Conservation (phyloP, 768 basidiomycete genomes). For the Floccularia luteovirens region DNA sequence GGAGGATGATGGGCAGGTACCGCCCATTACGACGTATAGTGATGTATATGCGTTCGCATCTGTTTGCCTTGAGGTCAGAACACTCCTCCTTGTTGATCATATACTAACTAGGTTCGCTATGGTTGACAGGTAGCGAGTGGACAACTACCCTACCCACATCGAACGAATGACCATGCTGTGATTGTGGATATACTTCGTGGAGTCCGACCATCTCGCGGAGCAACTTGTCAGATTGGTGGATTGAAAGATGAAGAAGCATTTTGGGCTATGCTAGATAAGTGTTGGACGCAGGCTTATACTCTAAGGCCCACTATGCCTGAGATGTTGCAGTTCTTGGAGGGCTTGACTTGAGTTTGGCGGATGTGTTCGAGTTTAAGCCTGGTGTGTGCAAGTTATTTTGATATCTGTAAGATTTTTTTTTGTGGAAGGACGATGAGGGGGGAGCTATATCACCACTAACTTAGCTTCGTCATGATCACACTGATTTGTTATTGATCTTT, state of each 20-base stretch:
- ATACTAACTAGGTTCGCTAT: neutral
- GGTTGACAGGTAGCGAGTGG: conserved; percentile 31
- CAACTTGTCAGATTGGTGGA: conserved; percentile 17
- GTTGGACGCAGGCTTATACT: conserved; percentile 31
- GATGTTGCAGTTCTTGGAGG: conserved; percentile 21
- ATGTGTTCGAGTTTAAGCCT: neutral
- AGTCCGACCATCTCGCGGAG: conserved; percentile 33
- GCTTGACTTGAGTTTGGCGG: conserved; percentile 8
- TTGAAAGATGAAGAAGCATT: conserved; percentile 26
- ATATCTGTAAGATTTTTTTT: no score
- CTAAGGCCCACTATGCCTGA: conserved; percentile 37
- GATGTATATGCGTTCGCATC: conserved; percentile 59
- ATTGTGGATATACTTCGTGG: conserved; percentile 48
- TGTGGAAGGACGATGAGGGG: no score
- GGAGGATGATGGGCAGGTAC: conserved; percentile 32
- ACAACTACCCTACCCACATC: conserved; percentile 41
- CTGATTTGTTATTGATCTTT: no score
- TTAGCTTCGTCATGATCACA: no score
- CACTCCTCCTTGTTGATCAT: neutral
- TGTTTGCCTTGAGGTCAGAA: conserved; percentile 49
- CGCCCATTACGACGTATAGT: conserved; percentile 40
- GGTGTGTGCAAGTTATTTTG: no score
- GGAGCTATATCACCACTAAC: no score
- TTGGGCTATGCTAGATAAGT: conserved; percentile 35
- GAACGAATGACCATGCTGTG: conserved; percentile 49